These are phyloP conservation scores for Hericium erinaceus DNA, from an alignment of 768 basidiomycete genomes.

Conservation along the genomic window DNA sequence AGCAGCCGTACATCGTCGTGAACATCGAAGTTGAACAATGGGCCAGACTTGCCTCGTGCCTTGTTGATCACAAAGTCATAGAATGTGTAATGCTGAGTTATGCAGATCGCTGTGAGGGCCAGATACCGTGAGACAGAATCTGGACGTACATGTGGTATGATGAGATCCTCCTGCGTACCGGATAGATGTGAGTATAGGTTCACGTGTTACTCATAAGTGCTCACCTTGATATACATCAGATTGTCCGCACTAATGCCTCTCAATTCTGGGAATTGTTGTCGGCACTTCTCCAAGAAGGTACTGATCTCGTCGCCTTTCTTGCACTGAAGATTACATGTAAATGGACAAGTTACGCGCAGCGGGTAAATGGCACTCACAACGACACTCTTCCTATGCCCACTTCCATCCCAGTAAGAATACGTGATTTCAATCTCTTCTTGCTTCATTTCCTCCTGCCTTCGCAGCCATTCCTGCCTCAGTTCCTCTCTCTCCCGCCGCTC, in stretches of 20 bases:
- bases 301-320: slow-evolving; percentile 93
- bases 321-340: slow-evolving; percentile 47
- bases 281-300: slow-evolving; percentile 85
- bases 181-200: too few relatives aligned
- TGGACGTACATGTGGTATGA: slow-evolving; percentile 82
- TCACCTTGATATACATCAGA: slow-evolving; percentile 95
- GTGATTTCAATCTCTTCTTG: slow-evolving; percentile 78
- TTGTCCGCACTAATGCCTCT: slow-evolving; percentile 89
- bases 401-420: slow-evolving; percentile 98
- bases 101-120: background rate
- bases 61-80: slow-evolving; percentile 99
- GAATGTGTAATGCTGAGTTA: slow-evolving; percentile 86
- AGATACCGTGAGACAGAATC: background rate
- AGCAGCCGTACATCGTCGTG: slow-evolving; percentile 95
- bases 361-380: slow-evolving; percentile 42
- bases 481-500: slow-evolving; percentile 86
- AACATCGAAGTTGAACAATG: slow-evolving; percentile 97
- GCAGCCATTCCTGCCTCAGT: slow-evolving; percentile 83
- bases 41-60: slow-evolving; percentile 95
- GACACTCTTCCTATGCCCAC: slow-evolving; percentile 90
- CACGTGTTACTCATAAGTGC: slow-evolving; percentile 5
- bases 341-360: slow-evolving; percentile 11
- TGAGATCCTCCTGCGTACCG: slow-evolving; percentile 75
- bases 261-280: slow-evolving; percentile 88
- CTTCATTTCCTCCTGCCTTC: slow-evolving; percentile 58